Base-by-base conservation (phyloP, 2,329 filamentous ascomycete genomes). In the Aureobasidium subglaciale region DNA sequence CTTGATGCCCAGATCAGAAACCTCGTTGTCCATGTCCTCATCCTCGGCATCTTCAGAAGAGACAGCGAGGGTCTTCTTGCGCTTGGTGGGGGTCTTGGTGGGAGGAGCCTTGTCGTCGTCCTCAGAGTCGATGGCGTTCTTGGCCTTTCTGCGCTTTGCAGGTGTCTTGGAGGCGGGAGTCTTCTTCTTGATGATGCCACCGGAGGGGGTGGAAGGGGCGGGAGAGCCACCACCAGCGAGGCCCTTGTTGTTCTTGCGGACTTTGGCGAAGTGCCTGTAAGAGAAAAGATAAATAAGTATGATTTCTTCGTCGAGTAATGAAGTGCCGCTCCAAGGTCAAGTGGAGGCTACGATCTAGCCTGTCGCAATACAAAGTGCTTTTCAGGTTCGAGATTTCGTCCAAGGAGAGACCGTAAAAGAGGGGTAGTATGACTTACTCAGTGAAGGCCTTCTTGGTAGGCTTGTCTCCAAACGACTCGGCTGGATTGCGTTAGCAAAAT, bases 81-180 rank as follows among this genome's bases (percentile, higher is more conserved):
- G 20, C n/a, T 41, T 55, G 5, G 18, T 15, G 4, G 52, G 29
- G 10, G 52, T 34, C 29, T 55, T 43, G 15, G 13, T 50, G 45
- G 20, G 35, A 16, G 38, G 25, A 4, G 35, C 13, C n/a, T 35
- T 15, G 75, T 79, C 58, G 56, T 82, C 24, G 54, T 78, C 18
- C 79, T 84, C 63, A 22, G 84, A 87, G 62, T 83, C 83, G 0
- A 70, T 73, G 3, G 70, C 71, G 22, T 77, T 80, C 66, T 85
- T 84, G 63, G 27, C 15, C 32, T 29, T 43, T 15, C 30, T 43
- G 53, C 53, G 30, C 24, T 43, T 55, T 5, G 29, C 20, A 5
- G 53, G n/a, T 16, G 41, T 15, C n/a, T 48, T 45, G 32, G 22
- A n/a, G 25, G 35, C 41, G 13, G 32, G 30, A 2, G 29, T 38